Evolutionary conservation across 352 stramenopile species (phyloP), one percentile per base, ranked within the genome.

Genomic region (Aphanomyces euteiches): DNA sequence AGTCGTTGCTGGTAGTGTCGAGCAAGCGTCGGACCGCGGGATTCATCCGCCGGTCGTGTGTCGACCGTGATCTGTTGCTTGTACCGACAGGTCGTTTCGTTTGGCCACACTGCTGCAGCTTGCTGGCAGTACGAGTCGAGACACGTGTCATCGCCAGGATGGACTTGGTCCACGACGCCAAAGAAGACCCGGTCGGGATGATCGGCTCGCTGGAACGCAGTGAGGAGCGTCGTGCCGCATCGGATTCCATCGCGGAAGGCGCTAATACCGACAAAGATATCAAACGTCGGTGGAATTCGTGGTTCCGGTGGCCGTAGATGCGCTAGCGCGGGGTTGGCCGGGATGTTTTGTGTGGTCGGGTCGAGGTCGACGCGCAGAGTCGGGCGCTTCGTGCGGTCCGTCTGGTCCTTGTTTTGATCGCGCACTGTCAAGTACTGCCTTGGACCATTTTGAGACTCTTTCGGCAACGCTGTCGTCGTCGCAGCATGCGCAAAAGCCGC

Each of bases 301-400:
- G 80, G 74, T 21, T 82, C 79, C 8, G 81, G 84, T 47, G 86
- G 86, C 5, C 84, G 79, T 50, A 91, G 60, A 10, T 84, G 69
- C 5, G 74, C 39, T n/a, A 75, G 70, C 28, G 70, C 21, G 0
- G 73, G 38, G 12, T 78, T 66, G 4, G 88, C 69, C 36, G 86
- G 86, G 57, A 88, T 83, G 71, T 94, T 83, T 75, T 94, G 86
- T 39, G 88, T 81, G 50, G 71, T 86, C 57, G 84, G 86, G 65
- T 91, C 67, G 67, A 93, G 71, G 41, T 82, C 78, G 39, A 88
- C 82, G 19, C n/a, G 15, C 4, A 57, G 13, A n/a, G 60, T 67
- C 2, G 60, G 60, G 28, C 60, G 37, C 34, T 67, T 67, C 19
- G 60, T 56, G 0, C 28, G 28, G 17, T 37, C 60, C 6, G 6